Base-by-base conservation (phyloP, 257 asterid genomes). In the Petunia secreta region DNA sequence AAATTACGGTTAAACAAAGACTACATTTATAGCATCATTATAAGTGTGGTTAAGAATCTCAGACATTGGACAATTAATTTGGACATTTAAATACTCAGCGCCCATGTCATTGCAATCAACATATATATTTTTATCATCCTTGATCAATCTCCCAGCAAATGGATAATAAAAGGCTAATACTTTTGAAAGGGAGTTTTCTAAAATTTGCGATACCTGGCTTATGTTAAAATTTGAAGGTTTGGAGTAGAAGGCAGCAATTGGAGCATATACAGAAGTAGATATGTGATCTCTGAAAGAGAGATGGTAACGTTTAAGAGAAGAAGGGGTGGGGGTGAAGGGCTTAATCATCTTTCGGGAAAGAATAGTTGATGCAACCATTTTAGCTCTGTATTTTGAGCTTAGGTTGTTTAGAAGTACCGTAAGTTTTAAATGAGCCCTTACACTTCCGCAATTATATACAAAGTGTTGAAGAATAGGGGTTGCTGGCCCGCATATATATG, bases 281-380 rank as follows among this genome's bases (percentile, higher is more conserved):
- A 74, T 52, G 25, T 74, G 64, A 40, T 52, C 79, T 10, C 13
- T 15, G 79, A 74, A 58, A 11, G 79, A 46, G 64, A 74, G n/a
- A 14, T 37, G 50, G 63, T 46, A n/a, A 9, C 55, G 54, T 74
- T 37, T 52, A 14, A 10, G 36, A 1, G 54, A 38, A 16, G 78
- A 41, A 74, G 78, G 78, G 4, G 63, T 74, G 34, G 62, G 64
- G 7, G 48, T 25, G 5, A 25, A 74, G 54, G 79, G 79, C n/a
- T 75, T 75, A 46, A 53, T 75, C 2, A 36, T 50, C 58, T 75
- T 71, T n/a, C 16, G 38, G 0, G 64, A 59, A 59, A 59, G 64
- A 59, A 59, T 59, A 37, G 38, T 59, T 3, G 64, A 59, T 6
- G 7, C 2, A 4, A 25, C 64, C 64, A 59, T 48, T 48, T 48